phyloP scores from a whole-genome alignment of 352 stramenopile genomes.

The Globisporangium okanoganense region DNA sequence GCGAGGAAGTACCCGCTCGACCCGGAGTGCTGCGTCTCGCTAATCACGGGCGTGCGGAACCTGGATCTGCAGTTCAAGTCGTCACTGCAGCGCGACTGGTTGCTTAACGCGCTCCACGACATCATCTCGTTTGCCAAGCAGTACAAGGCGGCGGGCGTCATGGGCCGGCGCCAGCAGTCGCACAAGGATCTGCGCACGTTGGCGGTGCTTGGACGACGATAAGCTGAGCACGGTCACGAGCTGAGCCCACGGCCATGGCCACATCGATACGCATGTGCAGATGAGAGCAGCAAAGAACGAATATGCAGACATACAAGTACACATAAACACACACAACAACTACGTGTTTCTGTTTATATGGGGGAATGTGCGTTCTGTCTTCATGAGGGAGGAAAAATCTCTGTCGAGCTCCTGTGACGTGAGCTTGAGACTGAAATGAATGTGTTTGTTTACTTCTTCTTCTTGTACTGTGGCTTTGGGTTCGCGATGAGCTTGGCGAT shows the following conservation, averaged over 20 bases:
- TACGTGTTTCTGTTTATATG: conserved; percentile 8
- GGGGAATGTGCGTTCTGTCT: neutral
- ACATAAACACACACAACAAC: conserved; percentile 4
- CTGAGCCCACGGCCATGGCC: neutral
- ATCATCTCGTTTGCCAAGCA: conserved; percentile 63
- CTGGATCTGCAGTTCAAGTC: conserved; percentile 66
- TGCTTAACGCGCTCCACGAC: conserved; percentile 61
- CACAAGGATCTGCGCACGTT: conserved; percentile 2
- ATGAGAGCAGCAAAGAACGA: neutral
- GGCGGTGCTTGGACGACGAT: neutral
- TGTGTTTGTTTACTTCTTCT: conserved; percentile 37
- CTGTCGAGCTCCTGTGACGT: neutral
- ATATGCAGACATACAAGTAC: neutral
- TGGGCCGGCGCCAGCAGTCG: conserved; percentile 8
- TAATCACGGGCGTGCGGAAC: conserved; percentile 43
- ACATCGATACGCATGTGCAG: neutral
- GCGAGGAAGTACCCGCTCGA: conserved; percentile 39
- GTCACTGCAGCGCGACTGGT: conserved; percentile 71
- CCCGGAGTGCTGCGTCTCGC: conserved; percentile 41
- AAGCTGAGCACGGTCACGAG: neutral
- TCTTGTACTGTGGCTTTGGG: conserved; percentile 81
- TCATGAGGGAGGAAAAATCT: neutral
- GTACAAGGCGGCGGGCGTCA: conserved; percentile 44
- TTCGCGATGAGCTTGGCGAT: conserved; percentile 61
- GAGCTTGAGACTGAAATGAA: neutral